Percentiles rank a stretch among this genome's conserved stretches.
phyloP scores from a whole-genome alignment of 805 yeast genomes.

The Metschnikowia vanudenii region DNA sequence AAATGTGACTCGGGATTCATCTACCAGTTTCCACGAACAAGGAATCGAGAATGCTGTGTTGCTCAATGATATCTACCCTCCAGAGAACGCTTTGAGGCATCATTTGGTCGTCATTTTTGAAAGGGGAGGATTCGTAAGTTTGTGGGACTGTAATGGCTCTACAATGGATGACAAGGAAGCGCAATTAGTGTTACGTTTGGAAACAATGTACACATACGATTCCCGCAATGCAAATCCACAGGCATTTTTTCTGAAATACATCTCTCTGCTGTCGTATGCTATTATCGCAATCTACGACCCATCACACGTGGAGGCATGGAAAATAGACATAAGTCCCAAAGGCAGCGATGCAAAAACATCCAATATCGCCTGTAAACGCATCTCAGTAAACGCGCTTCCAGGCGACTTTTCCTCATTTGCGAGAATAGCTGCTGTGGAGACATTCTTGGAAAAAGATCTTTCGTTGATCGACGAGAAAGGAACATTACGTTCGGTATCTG shows the following conservation, averaged over 20 bases:
- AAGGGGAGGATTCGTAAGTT: slow-evolving; percentile 39
- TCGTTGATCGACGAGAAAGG: slow-evolving; percentile 53
- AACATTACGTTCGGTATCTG: slow-evolving; percentile 21
- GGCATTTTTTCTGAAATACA: slow-evolving; percentile 24
- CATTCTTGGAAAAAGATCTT: slow-evolving; percentile 39
- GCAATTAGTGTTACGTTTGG: slow-evolving; percentile 21
- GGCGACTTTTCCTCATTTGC: slow-evolving; percentile 37
- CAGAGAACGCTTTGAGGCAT: slow-evolving; percentile 20
- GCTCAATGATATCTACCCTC: slow-evolving; percentile 29
- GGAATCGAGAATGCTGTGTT: slow-evolving; percentile 36
- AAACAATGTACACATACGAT: slow-evolving; percentile 12
- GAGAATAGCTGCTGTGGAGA: slow-evolving; percentile 60
- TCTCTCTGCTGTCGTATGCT: slow-evolving; percentile 28
- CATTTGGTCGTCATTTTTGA: slow-evolving; percentile 36
- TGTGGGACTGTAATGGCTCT: slow-evolving; percentile 59
- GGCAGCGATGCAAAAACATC: background rate
- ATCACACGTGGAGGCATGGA: slow-evolving; percentile 43
- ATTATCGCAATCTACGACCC: slow-evolving; percentile 51
- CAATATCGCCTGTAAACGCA: slow-evolving; percentile 2
- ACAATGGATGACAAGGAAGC: slow-evolving; percentile 32
- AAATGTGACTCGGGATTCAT: slow-evolving; percentile 20
- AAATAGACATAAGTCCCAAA: slow-evolving; percentile 18
- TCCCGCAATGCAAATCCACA: slow-evolving; percentile 18
- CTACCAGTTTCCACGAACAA: slow-evolving; percentile 8
- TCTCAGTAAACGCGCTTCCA: slow-evolving; percentile 25